Evolutionary conservation across 345 rosid species (phyloP).

Genomic region (Pistacia integerrima): DNA sequence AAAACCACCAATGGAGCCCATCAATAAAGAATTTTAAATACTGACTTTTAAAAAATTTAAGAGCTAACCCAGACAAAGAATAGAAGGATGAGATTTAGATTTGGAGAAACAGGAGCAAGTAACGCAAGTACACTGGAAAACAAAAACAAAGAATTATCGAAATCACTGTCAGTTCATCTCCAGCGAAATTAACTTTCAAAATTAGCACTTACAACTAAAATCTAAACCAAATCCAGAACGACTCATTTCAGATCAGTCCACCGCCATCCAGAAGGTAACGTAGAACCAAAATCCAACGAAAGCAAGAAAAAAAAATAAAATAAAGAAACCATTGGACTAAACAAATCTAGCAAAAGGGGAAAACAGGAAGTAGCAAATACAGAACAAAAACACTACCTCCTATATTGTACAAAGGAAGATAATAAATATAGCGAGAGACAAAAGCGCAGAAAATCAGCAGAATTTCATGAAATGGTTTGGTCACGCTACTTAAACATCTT

Average conservation of each 20-base stretch:
- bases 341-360: slow-evolving; percentile 29
- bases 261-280: not conserved
- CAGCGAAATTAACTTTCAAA: slow-evolving; percentile 28
- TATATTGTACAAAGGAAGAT: slow-evolving; percentile 17
- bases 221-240: slow-evolving; percentile 25
- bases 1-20: slow-evolving; percentile 11
- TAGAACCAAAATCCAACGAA: not conserved
- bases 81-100: slow-evolving; percentile 15
- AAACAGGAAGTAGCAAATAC: not conserved
- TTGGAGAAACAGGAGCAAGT: slow-evolving; percentile 17
- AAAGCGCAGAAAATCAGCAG: slow-evolving; percentile 30
- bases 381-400: slow-evolving; percentile 34
- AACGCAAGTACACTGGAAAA: slow-evolving; percentile 15
- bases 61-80: slow-evolving; percentile 12
- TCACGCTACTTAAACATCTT: slow-evolving; percentile 5
- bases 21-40: not conserved
- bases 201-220: slow-evolving; percentile 24
- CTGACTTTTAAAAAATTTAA: not conserved
- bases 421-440: slow-evolving; percentile 2
- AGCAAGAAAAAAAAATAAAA: not conserved
- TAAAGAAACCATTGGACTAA: not conserved
- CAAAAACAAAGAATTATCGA: not conserved
- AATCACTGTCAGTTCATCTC: slow-evolving; percentile 21
- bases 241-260: slow-evolving; percentile 29
- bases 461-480: slow-evolving; percentile 18